phyloP scores from a whole-genome alignment of 768 basidiomycete genomes.

The Phylloporus rhodoxanthus region DNA sequence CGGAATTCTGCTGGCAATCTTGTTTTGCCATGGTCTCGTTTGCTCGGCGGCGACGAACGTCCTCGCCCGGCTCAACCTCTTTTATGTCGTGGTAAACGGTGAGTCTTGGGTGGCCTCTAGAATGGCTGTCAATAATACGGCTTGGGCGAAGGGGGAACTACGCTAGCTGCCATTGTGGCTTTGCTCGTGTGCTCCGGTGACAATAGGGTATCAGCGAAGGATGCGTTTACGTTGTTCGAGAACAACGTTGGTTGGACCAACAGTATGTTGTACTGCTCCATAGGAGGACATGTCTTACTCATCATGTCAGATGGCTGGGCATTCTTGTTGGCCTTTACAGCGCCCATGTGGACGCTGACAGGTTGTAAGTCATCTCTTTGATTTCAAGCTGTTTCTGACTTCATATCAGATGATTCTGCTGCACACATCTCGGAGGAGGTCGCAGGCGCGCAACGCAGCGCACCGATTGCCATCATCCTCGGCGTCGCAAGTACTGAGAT shows the following conservation, averaged over 20 bases:
- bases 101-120: slow-evolving; percentile 17
- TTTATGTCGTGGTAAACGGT: slow-evolving; percentile 65
- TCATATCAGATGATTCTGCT: slow-evolving; percentile 59
- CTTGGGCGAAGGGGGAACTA: slow-evolving; percentile 49
- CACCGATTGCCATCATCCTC: slow-evolving; percentile 55
- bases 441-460: slow-evolving; percentile 54
- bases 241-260: slow-evolving; percentile 66
- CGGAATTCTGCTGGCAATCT: slow-evolving; percentile 58
- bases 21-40: slow-evolving; percentile 62
- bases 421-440: slow-evolving; percentile 73
- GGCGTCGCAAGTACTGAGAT: slow-evolving; percentile 19
- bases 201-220: slow-evolving; percentile 57
- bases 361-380: slow-evolving; percentile 45
- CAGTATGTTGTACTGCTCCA: slow-evolving; percentile 33
- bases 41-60: slow-evolving; percentile 65
- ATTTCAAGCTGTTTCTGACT: neutral
- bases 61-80: slow-evolving; percentile 62
- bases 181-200: slow-evolving; percentile 53
- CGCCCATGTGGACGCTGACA: slow-evolving; percentile 77
- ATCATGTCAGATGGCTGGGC: slow-evolving; percentile 56
- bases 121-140: neutral
- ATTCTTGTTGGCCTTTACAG: slow-evolving; percentile 64
- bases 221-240: slow-evolving; percentile 64
- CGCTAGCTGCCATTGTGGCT: slow-evolving; percentile 54
- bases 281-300: neutral